Base-by-base conservation (phyloP, 495 filamentous ascomycete genomes). In the Beverwykella pulmonaria region DNA sequence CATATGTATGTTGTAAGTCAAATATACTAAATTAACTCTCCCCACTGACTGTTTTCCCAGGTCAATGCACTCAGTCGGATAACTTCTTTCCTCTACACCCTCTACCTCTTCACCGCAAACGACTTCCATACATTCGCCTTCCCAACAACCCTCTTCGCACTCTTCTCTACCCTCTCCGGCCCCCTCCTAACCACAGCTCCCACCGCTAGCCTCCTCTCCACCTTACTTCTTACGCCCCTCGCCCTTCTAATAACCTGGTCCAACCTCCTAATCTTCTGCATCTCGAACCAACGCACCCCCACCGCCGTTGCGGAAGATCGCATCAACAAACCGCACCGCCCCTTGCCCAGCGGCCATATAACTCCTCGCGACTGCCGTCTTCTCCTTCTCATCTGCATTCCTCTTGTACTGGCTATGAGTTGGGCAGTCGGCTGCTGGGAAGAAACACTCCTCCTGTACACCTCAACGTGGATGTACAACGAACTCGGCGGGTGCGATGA, bases 71-170 rank as follows among this genome's bases (percentile, higher is more conserved):
- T 44, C 3, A 2, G 3, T n/a, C 8, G 17, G 3, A 15, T 44
- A 2, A 3, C 39, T 3, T 44, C 39, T 14, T 44, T 44, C 39
- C 39, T 44, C 39, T n/a, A 44, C 39, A 66, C 50, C 10, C 61
- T 76, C 8, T 78, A 72, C 66, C 72, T 78, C 14, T 76, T 77
- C 53, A 76, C 75, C 19, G n/a, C 22, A 17, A 74, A 68, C 63
- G 74, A 75, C 59, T 48, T 72, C 23, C 69, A 69, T 41, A 75
- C 67, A 4, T 70, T 73, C 36, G 53, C 70, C 9, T 23, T 70
- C n/a, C 58, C 65, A 14, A 58, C 22, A 1, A 48, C 58, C 12
- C 29, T 68, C 41, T 68, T 63, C 65, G 65, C 30, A 7, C 14
- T 57, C 49, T 39, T 46, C 26, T 5, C 9, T 23, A 9, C 65